phyloP scores from a whole-genome alignment of 495 filamentous ascomycete genomes.

The Trichocladium uniseriatum region DNA sequence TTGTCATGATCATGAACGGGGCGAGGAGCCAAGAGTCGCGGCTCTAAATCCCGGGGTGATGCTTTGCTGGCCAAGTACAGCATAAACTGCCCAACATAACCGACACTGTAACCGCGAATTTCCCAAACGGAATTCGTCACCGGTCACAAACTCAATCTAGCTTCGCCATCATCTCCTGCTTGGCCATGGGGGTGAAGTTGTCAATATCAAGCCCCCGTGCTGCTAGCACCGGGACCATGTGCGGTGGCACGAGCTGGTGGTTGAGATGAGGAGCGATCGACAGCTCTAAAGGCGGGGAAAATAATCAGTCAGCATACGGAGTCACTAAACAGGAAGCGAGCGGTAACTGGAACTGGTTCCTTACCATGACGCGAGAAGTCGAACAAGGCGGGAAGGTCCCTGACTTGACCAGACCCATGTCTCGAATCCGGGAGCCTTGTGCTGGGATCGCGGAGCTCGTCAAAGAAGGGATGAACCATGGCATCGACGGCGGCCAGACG shows the following conservation, averaged over 20 bases:
- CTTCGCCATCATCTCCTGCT: slow-evolving; percentile 94
- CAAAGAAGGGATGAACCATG: slow-evolving; percentile 98
- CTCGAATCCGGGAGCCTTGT: slow-evolving; percentile 90
- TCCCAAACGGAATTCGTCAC: slow-evolving; percentile 9
- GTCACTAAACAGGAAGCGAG: not conserved
- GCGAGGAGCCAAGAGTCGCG: slow-evolving; percentile 20
- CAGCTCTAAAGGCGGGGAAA: slow-evolving; percentile 53
- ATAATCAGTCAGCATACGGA: not conserved
- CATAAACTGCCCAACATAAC: slow-evolving; percentile 16
- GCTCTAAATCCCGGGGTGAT: slow-evolving; percentile 16
- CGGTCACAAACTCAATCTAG: slow-evolving; percentile 61
- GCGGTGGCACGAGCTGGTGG: slow-evolving; percentile 71
- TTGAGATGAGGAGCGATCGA: slow-evolving; percentile 88
- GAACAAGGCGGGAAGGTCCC: slow-evolving; percentile 80
- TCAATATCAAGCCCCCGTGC: slow-evolving; percentile 82
- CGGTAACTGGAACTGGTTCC: slow-evolving; percentile 11
- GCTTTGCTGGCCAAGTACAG: slow-evolving; percentile 23
- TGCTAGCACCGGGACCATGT: slow-evolving; percentile 64
- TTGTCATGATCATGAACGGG: slow-evolving; percentile 23
- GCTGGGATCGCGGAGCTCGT: slow-evolving; percentile 81
- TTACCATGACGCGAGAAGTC: slow-evolving; percentile 91
- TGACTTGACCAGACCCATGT: slow-evolving; percentile 62
- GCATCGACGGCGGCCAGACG: slow-evolving; percentile 89
- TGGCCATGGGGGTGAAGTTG: slow-evolving; percentile 80
- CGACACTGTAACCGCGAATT: slow-evolving; percentile 12